phyloP scores from a whole-genome alignment of 78 protist genomes.

The Pirum gemmata region DNA sequence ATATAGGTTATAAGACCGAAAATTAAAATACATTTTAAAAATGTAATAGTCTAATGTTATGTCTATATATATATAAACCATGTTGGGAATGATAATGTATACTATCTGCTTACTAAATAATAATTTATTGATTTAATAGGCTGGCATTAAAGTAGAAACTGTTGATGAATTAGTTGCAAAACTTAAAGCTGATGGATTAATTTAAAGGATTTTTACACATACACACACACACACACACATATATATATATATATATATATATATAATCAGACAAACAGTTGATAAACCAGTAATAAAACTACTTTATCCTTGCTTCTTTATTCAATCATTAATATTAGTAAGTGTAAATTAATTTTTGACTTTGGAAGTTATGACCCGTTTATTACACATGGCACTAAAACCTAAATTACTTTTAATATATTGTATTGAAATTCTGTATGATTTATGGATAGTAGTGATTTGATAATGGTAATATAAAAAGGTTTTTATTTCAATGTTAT shows the following conservation, averaged over 20 bases:
- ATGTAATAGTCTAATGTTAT: neutral
- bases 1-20: neutral
- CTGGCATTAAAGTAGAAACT: conserved; percentile 54
- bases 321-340: too few relatives aligned
- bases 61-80: neutral
- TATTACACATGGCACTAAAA: too few relatives aligned
- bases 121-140: conserved; percentile 8
- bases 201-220: neutral
- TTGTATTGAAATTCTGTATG: too few relatives aligned
- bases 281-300: too few relatives aligned
- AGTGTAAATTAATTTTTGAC: too few relatives aligned
- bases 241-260: neutral
- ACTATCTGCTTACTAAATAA: neutral
- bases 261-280: neutral
- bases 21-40: neutral
- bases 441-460: too few relatives aligned
- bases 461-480: too few relatives aligned
- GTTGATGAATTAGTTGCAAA: conserved; percentile 70
- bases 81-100: neutral
- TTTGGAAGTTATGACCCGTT: too few relatives aligned
- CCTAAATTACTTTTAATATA: too few relatives aligned
- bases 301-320: too few relatives aligned
- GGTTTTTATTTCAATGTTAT: too few relatives aligned
- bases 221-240: conserved; percentile 1
- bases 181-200: conserved; percentile 45